Evolutionary conservation across 2,329 filamentous ascomycete species (phyloP), one percentile per base, ranked within the genome.

Genomic region (Penicillium hesseltinei): DNA sequence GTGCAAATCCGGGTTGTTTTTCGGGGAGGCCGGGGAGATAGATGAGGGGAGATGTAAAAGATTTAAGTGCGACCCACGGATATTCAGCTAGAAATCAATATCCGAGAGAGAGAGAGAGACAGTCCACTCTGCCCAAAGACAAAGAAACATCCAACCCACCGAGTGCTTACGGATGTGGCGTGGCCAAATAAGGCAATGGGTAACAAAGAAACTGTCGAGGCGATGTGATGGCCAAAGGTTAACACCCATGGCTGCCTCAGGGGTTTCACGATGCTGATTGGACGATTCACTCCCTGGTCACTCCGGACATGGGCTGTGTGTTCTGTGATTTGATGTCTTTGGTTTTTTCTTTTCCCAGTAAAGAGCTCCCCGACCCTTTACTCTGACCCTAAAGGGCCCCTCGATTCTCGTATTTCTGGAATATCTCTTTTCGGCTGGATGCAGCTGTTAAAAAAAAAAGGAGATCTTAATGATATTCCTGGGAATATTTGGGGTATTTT

Each of bases 11-110:
- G 45, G 44, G n/a, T 11, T 36, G 5, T 45, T 40, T 43, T 44
- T 62, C 63, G 62, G 63, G 65, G 65, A 66, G 57, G 44, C 31
- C 39, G 47, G 54, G 57, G 52, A 56, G 52, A 46, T 52, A 44
- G 40, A 52, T 17, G 29, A 25, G 31, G 29, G 40, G 17, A 51
- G 45, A 50, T 47, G 31, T 13, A 29, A 50, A 53, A 44, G 53
- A 49, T 51, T 51, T 45, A 57, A 60, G 56, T 54, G 43, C 56
- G 53, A 59, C 56, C 51, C 54, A 57, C 52, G 56, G 57, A 51
- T 47, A 45, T 38, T 48, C 39, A 46, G 31, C 53, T 58, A 62
- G 57, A 56, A 46, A 49, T 43, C 45, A 43, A 35, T 44, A 42
- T 43, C 38, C 52, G 23, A 39, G 50, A 44, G 33, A n/a, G 25